These are phyloP conservation scores for Lecanicillium sp. DNA, from an alignment of 2,329 filamentous ascomycete species.

Conservation along the genomic window DNA sequence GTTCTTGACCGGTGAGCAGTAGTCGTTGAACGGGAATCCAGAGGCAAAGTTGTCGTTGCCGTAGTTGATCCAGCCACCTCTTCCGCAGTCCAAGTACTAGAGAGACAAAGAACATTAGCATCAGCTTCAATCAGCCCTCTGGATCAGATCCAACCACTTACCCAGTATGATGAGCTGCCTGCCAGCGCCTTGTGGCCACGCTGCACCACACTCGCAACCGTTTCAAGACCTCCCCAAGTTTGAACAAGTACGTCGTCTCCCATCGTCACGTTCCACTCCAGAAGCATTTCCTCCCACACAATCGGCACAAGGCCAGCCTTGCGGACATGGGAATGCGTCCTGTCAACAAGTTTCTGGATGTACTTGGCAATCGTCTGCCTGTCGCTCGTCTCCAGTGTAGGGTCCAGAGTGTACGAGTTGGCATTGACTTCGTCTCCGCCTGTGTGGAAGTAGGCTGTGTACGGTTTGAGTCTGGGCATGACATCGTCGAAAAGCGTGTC, in stretches of 20 bases:
- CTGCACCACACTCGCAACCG: conserved; percentile 50
- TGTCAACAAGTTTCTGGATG: conserved; percentile 68
- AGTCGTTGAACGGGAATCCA: conserved; percentile 68
- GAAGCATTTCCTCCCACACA: conserved; percentile 82
- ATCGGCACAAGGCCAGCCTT: conserved; percentile 60
- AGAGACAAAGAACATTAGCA: no score
- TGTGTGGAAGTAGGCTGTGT: conserved; percentile 71
- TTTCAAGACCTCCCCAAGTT: conserved; percentile 60
- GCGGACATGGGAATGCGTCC: conserved; percentile 57
- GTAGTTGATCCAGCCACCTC: conserved; percentile 71
- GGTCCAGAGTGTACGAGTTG: conserved; percentile 56
- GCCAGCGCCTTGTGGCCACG: conserved; percentile 63
- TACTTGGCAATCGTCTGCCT: conserved; percentile 59
- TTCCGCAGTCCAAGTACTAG: conserved; percentile 80
- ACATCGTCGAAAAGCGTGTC: conserved; percentile 67
- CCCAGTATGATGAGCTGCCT: conserved; percentile 72
- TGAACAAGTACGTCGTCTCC: conserved; percentile 67
- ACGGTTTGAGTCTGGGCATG: conserved; percentile 60
- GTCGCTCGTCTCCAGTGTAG: conserved; percentile 59
- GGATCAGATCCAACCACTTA: no score
- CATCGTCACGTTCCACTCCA: conserved; percentile 68
- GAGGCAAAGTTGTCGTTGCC: conserved; percentile 40
- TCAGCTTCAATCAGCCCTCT: no score
- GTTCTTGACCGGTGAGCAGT: conserved; percentile 71
- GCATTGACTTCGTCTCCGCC: conserved; percentile 82